Evolutionary conservation across 768 basidiomycete species (phyloP), one percentile per base, ranked within the genome.

Genomic region (Lentinula boryana): DNA sequence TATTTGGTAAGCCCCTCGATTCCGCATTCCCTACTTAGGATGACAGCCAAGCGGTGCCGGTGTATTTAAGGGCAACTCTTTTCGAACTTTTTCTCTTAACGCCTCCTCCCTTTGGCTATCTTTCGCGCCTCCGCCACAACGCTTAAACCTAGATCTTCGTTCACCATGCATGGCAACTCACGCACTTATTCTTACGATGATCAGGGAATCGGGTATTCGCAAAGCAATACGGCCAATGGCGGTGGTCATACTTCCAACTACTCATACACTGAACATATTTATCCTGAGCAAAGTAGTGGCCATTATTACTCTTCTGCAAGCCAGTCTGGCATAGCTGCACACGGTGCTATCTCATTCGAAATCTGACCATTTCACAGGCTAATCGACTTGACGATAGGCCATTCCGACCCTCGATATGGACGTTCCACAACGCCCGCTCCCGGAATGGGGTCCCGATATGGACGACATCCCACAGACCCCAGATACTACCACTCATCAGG

Each of bases 141-240:
- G 63, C 59, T 63, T 66, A 61, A 56, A 61, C 56, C 50, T 55
- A 38, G 49, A 51, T 58, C 40, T 35, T 51, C 57, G 33, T 33
- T 67, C 67, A 65, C 61, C 64, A 78, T 78, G 78, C 73, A 80
- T 57, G 74, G 60, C 21, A 61, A 78, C 62, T 66, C 74, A 63
- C 79, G 78, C 52, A 66, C 73, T 44, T 80, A 77, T 66, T 62
- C 76, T 33, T 81, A 78, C 63, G 78, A 78, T 54, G 75, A 75
- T 62, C 70, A 70, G 62, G 68, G 60, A 55, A 67, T 66, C 32
- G 65, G 66, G 43, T 76, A 46, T 50, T 52, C 52, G 23, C 32
- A 40, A 21, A 56, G 23, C 54, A 40, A 46, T 33, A 38, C 38
- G 41, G 4, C 51, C 12, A 16, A 46, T 48, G 31, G 52, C 21